A percentile compares a stretch with the other conserved stretches of the same genome.
Conservation (phyloP, 345 rosid genomes). For the Litchi chinensis region DNA sequence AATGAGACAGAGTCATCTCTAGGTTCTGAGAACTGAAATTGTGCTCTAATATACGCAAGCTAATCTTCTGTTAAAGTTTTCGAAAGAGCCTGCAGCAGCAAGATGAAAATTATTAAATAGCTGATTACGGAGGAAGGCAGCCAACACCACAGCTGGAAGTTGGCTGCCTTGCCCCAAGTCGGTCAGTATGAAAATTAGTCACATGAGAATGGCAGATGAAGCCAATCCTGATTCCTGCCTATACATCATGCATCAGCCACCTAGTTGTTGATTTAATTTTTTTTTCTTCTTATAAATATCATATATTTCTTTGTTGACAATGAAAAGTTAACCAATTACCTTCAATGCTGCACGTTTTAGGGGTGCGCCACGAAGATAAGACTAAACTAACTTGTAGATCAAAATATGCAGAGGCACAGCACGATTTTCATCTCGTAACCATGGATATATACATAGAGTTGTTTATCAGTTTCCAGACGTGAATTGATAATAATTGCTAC, state of each 20-base stretch:
- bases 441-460: slow-evolving; percentile 43
- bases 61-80: slow-evolving; percentile 88
- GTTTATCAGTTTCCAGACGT: background rate
- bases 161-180: background rate
- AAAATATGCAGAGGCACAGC: slow-evolving; percentile 73
- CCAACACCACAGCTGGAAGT: background rate
- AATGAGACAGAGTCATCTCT: slow-evolving; percentile 72
- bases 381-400: slow-evolving; percentile 76
- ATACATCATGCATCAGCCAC: background rate
- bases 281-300: background rate
- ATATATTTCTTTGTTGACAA: background rate
- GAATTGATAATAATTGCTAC: slow-evolving; percentile 2
- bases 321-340: slow-evolving; percentile 60
- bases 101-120: slow-evolving; percentile 5
- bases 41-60: slow-evolving; percentile 74
- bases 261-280: too few species aligned
- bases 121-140: background rate
- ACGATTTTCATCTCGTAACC: slow-evolving; percentile 66
- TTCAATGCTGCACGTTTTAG: slow-evolving; percentile 79
- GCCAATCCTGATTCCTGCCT: background rate
- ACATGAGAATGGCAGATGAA: background rate
- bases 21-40: slow-evolving; percentile 82
- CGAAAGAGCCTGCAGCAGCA: slow-evolving; percentile 72
- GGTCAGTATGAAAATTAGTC: background rate
- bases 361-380: slow-evolving; percentile 74